Base-by-base conservation (phyloP, 2,329 filamentous ascomycete species). In the Didymellaceae sp. region DNA sequence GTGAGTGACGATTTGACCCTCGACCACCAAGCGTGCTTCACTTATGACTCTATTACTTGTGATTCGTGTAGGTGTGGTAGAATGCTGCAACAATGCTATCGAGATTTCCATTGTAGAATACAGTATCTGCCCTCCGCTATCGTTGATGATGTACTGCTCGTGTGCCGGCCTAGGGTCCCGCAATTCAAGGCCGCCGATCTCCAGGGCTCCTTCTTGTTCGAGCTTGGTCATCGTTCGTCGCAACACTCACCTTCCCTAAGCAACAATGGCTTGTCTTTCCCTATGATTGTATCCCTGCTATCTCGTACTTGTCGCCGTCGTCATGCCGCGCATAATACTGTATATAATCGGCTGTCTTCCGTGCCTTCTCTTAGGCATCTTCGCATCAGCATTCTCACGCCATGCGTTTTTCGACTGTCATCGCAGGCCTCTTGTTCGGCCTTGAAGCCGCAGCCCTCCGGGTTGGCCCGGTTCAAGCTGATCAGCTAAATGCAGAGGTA, bases 181-280 rank as follows among this genome's bases (percentile, higher is more conserved):
- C 48, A 47, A 14, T 38, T 44, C 18, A 47, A 44, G 28, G 33
- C 39, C 45, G 56, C 48, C 51, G 58, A 65, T 65, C 55, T 42
- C 45, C 48, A 33, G 45, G 18, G 55, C 63, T 61, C 65, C 65
- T 69, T 57, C 66, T 66, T 17, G 13, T 54, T 68, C 24, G 34
- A 63, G 66, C 40, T 44, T 61, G 57, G 62, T 56, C 42, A 35
- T 45, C 47, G 44, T 33, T 54, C 38, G 44, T 51, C 58, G 47
- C 52, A 48, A 54, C 55, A 57, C 48, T 57, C 54, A 67, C 66
- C 65, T 69, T 65, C 66, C 65, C 33, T 33, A 67, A 63, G 39
- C 44, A n/a, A 64, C 52, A 51, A 48, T 39, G 37, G 43, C 42
- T 44, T 24, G 33, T 24, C 30, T 38, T 39, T 59, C 43, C 45